Evolutionary conservation across 129 eudicot genomes (phyloP), one percentile per base, ranked within the genome.

Genomic region (Saposhnikovia divaricata): DNA sequence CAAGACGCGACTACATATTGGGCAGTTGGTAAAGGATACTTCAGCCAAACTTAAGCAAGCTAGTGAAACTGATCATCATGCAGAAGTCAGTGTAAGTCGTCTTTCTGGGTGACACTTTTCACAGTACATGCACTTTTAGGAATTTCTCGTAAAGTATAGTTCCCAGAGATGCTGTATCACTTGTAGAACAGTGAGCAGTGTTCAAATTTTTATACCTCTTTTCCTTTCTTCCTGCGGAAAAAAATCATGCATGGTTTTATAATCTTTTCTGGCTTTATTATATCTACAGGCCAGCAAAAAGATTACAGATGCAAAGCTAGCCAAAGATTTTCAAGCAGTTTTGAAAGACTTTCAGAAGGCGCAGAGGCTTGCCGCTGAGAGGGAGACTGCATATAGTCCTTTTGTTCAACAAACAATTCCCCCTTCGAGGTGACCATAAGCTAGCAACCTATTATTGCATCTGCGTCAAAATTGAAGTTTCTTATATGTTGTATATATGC

Each of bases 11-110:
- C 86, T 93, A 37, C 98, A 93, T 82, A 87, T 93, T 85, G 96
- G 93, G 71, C 92, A 93, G 72, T 70, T 93, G 84, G 98, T 93
- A 83, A 93, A 93, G 88, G 92, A 91, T 77, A 93, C 98, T 39
- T 89, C 98, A 37, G 94, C 88, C 19, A 93, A 91, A 85, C 98
- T 93, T 78, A 91, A 93, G 90, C 94, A 91, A 88, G 97, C 93
- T 37, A 93, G 98, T 79, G 98, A 91, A 83, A 80, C 82, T 71
- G 98, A 93, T 82, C 96, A 93, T 81, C 88, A 79, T 38, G 85
- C 83, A 72, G 87, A 89, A 88, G 96, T 89, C 82, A 89, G 92
- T 80, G 98, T 93, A 88, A 87, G 97, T 83, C 34, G 4, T 65
- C 74, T 72, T 63, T 28, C 50, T 4, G 21, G 40, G 73, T 31